A percentile compares a stretch with the other conserved stretches of the same genome.
Conservation (phyloP, 2,329 filamentous ascomycete species). For the Talaromyces sp. region DNA sequence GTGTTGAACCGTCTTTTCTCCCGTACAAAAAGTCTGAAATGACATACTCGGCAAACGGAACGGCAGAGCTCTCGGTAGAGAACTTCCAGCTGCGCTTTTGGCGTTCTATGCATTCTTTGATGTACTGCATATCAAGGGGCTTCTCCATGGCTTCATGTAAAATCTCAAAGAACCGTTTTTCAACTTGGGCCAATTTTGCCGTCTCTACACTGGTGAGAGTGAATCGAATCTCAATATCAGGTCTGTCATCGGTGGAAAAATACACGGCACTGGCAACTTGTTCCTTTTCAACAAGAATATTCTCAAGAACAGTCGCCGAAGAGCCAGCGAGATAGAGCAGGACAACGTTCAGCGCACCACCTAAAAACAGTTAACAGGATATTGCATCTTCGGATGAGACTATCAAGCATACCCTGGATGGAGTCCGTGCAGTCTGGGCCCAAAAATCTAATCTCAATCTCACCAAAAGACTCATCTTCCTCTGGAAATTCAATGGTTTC, state of each 20-base stretch:
- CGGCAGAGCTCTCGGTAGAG: slow-evolving; percentile 73
- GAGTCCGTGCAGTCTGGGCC: slow-evolving; percentile 76
- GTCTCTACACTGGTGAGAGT: slow-evolving; percentile 83
- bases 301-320: slow-evolving; percentile 87
- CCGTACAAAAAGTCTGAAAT: slow-evolving; percentile 93
- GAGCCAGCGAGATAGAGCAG: slow-evolving; percentile 88
- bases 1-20: slow-evolving; percentile 72
- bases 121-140: slow-evolving; percentile 82
- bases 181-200: slow-evolving; percentile 75
- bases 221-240: slow-evolving; percentile 79
- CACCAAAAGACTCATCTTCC: slow-evolving; percentile 89
- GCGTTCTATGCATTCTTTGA: slow-evolving; percentile 79
- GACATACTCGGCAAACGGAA: slow-evolving; percentile 77
- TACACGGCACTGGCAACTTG: slow-evolving; percentile 83
- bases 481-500: slow-evolving; percentile 89
- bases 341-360: slow-evolving; percentile 72
- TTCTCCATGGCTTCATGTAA: slow-evolving; percentile 72
- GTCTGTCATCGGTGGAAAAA: slow-evolving; percentile 73
- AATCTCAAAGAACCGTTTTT: slow-evolving; percentile 79
- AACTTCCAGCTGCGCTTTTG: slow-evolving; percentile 79
- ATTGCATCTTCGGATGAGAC: not conserved
- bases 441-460: slow-evolving; percentile 80
- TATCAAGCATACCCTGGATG: slow-evolving; percentile 45
- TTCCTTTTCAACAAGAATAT: slow-evolving; percentile 86
- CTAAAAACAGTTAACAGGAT: slow-evolving; percentile 23